Base-by-base conservation (phyloP, 2,329 filamentous ascomycete genomes). In the Plenodomus lindquistii region DNA sequence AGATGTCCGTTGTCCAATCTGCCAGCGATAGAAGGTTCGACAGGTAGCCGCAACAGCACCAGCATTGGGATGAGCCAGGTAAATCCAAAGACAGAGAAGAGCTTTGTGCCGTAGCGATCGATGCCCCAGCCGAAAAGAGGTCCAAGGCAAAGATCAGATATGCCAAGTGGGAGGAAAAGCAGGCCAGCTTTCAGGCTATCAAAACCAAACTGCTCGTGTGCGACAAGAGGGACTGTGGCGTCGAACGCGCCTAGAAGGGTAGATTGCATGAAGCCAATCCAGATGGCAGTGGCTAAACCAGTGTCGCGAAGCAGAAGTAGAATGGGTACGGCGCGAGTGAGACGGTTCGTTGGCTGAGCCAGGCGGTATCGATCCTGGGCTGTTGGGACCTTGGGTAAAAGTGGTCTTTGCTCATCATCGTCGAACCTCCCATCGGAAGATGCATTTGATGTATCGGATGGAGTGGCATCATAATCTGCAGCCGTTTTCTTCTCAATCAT, bases 401-500 rank as follows among this genome's bases (percentile, higher is more conserved):
- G 62, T 7, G 63, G 59, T 1, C 59, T 67, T 18, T 64, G 46
- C 44, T 67, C 65, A 4, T 45, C 52, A 8, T 63, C 56, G 4
- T 55, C 62, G 10, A 52, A 51, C 31, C 46, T 52, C 19, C 59
- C 56, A 9, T 19, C 9, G 16, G 36, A n/a, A 15, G 37, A 15
- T 22, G 48, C 34, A 9, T 44, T 17, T 36, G 54, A 35, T 7
- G 21, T 24, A 24, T 27, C 13, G 55, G 44, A 47, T 42, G 36
- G 61, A 45, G 44, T 50, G 42, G 9, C 24, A 54, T 52, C 16
- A 44, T 80, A 82, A 50, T 72, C 73, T 8, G 65, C 66, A 0
- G 83, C 82, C 1, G 77, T 75, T 61, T 82, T 84, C 67, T 84
- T 85, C 67, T 87, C 85, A n/a, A 87, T 77, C 43, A 87, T 75